A percentile compares a stretch with the other conserved stretches of the same genome.
Conservation (phyloP, 805 yeast species). For the Yarrowia divulgata region DNA sequence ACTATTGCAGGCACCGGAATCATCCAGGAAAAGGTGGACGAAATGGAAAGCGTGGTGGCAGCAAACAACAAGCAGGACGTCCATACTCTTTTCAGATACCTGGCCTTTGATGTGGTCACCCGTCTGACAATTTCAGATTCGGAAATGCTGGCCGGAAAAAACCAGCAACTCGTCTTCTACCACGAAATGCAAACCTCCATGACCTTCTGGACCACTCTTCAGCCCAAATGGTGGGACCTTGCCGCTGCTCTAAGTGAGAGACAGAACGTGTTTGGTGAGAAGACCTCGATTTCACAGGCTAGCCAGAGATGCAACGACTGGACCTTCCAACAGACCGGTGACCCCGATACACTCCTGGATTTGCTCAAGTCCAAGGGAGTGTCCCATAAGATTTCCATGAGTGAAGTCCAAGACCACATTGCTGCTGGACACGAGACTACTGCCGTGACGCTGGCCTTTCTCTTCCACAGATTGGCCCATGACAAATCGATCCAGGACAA, state of each 20-base stretch:
- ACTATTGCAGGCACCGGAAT: slow-evolving; percentile 10
- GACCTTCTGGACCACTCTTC: slow-evolving; percentile 70
- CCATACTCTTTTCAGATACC: slow-evolving; percentile 67
- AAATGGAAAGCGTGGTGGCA: slow-evolving; percentile 45
- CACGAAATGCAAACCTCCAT: slow-evolving; percentile 61
- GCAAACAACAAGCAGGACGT: slow-evolving; percentile 56
- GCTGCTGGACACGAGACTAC: slow-evolving; percentile 84
- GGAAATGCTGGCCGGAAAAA: slow-evolving; percentile 46
- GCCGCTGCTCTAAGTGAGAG: slow-evolving; percentile 52
- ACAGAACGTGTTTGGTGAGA: slow-evolving; percentile 9
- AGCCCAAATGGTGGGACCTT: slow-evolving; percentile 61
- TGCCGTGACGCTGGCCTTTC: slow-evolving; percentile 67
- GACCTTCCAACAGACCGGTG: slow-evolving; percentile 25
- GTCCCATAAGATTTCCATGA: slow-evolving; percentile 51
- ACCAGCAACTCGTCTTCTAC: slow-evolving; percentile 55
- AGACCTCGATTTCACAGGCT: slow-evolving; percentile 13
- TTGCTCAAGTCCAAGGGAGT: slow-evolving; percentile 43
- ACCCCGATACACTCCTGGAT: slow-evolving; percentile 9
- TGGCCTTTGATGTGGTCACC: slow-evolving; percentile 75
- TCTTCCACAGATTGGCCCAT: slow-evolving; percentile 56
- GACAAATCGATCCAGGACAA: slow-evolving; percentile 18
- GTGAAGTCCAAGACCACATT: slow-evolving; percentile 66
- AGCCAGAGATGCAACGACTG: slow-evolving; percentile 23
- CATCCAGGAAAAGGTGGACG: slow-evolving; percentile 25
- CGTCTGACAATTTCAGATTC: slow-evolving; percentile 50